Evolutionary conservation across 2,329 filamentous ascomycete genomes (phyloP).

Genomic region (Alternaria consortialis): DNA sequence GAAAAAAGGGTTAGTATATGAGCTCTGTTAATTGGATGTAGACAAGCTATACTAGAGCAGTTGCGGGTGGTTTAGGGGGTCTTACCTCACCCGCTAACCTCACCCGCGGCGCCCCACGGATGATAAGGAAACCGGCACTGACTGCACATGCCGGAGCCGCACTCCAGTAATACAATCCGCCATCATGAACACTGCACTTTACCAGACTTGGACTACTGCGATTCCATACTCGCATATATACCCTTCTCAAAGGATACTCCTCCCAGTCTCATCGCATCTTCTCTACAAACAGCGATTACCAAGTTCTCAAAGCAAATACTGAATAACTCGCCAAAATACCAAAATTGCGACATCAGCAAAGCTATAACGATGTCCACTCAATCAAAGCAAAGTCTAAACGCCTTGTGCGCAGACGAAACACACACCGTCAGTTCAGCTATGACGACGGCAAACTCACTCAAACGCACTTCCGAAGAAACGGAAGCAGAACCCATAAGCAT

Average conservation of each 20-base stretch:
- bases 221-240: not conserved
- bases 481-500: too few relatives aligned
- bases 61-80: not conserved
- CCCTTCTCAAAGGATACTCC: not conserved
- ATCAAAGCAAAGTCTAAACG: not conserved
- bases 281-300: not conserved
- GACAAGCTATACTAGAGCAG: not conserved
- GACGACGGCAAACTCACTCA: slow-evolving; percentile 13
- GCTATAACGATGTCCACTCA: not conserved
- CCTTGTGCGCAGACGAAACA: not conserved
- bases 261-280: not conserved
- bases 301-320: not conserved
- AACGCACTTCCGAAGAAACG: slow-evolving; percentile 2
- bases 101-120: not conserved
- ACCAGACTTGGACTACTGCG: not conserved
- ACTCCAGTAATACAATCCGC: not conserved
- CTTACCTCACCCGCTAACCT: not conserved
- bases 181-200: too few relatives aligned
- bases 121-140: not conserved
- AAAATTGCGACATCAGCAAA: not conserved
- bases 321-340: not conserved
- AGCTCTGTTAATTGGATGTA: not conserved
- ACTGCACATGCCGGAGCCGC: not conserved
- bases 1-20: too few relatives aligned
- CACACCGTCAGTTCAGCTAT: not conserved